Conservation (phyloP, 164 flowering plant genomes). For the Euptelea pleiosperma region DNA sequence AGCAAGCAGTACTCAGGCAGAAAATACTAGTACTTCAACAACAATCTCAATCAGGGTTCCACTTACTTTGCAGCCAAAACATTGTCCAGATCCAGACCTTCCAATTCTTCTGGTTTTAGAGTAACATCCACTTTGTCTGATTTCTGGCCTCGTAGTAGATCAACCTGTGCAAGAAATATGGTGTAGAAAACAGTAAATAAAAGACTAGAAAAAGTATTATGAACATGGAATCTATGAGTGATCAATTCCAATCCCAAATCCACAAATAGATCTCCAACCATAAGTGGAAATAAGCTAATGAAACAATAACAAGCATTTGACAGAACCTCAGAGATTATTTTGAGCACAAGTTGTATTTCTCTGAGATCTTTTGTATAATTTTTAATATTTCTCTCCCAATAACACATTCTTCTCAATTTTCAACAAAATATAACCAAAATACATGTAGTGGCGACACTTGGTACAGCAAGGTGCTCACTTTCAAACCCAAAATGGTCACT, state of each 20-base stretch:
- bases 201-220: slow-evolving; percentile 5
- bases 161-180: slow-evolving; percentile 57
- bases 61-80: slow-evolving; percentile 92
- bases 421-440: too few relatives aligned
- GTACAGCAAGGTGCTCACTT: too few relatives aligned
- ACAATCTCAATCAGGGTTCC: not conserved
- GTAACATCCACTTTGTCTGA: slow-evolving; percentile 93
- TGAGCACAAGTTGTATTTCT: too few relatives aligned
- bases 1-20: not conserved
- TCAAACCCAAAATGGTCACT: too few relatives aligned
- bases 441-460: too few relatives aligned
- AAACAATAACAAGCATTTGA: not conserved
- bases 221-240: too few relatives aligned
- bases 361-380: too few relatives aligned
- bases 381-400: too few relatives aligned
- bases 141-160: slow-evolving; percentile 92
- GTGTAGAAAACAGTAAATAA: not conserved
- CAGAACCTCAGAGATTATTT: not conserved
- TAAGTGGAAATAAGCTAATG: not conserved
- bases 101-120: slow-evolving; percentile 89
- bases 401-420: too few relatives aligned
- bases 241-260: not conserved
- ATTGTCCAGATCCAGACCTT: slow-evolving; percentile 54
- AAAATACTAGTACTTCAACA: not conserved
- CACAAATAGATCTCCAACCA: not conserved